Evolutionary conservation across 2,329 filamentous ascomycete genomes (phyloP).

Genomic region (Elsinoe arachidis): DNA sequence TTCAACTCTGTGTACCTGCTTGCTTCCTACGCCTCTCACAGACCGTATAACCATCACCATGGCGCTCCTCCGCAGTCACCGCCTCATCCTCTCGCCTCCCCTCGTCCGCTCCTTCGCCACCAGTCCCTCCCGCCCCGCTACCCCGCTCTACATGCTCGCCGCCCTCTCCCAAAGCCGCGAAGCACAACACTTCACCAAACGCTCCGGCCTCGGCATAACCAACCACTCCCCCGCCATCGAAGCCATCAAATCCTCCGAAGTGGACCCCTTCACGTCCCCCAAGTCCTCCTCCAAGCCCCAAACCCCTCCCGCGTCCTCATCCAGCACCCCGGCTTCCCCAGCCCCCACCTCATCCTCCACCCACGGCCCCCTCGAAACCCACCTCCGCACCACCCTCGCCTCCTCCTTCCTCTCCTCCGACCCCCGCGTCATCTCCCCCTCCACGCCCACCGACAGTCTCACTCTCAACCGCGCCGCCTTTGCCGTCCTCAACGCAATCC

Average conservation of each 20-base stretch:
- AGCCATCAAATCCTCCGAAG: constrained; percentile 12
- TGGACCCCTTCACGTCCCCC: constrained; percentile 3
- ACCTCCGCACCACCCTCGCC: neutral
- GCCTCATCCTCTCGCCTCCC: neutral
- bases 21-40: neutral
- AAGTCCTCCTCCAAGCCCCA: neutral
- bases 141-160: constrained; percentile 10
- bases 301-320: neutral
- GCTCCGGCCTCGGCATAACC: constrained; percentile 10
- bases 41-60: neutral
- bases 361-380: neutral
- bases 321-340: neutral
- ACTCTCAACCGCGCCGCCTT: constrained; percentile 5
- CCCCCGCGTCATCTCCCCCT: constrained; percentile 1
- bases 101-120: neutral
- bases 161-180: constrained; percentile 11
- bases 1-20: neutral
- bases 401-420: neutral
- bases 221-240: constrained; percentile 11
- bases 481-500: constrained; percentile 1
- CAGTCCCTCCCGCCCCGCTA: constrained; percentile 2
- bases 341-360: neutral
- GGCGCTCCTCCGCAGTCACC: neutral
- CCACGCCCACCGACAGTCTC: neutral
- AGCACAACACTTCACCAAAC: constrained; percentile 11